phyloP scores from a whole-genome alignment of 139 green algal species.

The Desmodesmus armatus region DNA sequence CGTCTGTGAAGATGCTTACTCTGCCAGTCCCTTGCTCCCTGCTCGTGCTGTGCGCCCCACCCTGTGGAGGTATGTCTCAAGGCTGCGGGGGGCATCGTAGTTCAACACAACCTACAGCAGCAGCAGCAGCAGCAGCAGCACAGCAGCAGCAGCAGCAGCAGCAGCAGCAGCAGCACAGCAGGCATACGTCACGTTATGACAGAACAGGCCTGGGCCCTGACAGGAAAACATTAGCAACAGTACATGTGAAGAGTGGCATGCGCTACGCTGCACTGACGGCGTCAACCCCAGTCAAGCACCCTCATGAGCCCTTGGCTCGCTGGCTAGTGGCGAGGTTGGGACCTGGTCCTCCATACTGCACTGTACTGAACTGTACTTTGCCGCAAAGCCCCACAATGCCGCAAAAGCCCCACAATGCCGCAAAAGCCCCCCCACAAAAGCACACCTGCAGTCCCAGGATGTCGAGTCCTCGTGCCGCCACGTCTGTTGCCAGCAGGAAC shows the following conservation, averaged over 20 bases:
- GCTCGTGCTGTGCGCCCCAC: conserved; percentile 93
- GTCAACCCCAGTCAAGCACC: too few species aligned
- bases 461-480: conserved; percentile 95
- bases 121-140: background rate
- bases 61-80: conserved; percentile 89
- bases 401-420: background rate
- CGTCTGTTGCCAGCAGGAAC: conserved; percentile 91
- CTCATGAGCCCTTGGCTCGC: too few species aligned
- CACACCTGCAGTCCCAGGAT: conserved; percentile 90
- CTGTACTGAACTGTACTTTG: too few species aligned
- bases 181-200: too few species aligned
- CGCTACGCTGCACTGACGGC: too few species aligned
- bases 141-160: background rate
- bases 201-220: too few species aligned
- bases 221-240: too few species aligned
- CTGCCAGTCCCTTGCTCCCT: conserved; percentile 78
- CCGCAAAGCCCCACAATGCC: background rate
- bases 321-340: too few species aligned
- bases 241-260: too few species aligned
- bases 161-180: background rate
- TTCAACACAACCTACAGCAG: conserved; percentile 76
- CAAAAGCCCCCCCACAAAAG: background rate
- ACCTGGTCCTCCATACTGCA: too few species aligned
- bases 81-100: conserved; percentile 74
- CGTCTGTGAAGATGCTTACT: too few species aligned